Percentiles rank a stretch among this genome's conserved stretches.
phyloP scores from a whole-genome alignment of 352 stramenopile species.

The Phytophthora palmivora region DNA sequence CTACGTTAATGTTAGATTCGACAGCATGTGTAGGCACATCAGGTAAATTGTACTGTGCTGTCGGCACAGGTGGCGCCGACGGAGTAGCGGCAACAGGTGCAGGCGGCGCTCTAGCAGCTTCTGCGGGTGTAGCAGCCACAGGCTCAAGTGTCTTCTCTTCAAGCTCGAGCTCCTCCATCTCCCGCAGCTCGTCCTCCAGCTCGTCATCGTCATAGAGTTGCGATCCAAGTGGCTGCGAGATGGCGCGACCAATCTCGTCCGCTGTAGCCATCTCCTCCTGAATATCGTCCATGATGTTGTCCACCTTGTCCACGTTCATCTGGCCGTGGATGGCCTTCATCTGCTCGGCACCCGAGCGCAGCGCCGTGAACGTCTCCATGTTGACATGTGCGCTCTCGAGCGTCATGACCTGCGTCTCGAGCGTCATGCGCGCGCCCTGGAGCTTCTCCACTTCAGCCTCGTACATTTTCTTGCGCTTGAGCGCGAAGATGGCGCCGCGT shows the following conservation, averaged over 20 bases:
- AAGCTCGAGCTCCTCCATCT: conserved; percentile 93
- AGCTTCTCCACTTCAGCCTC: conserved; percentile 98
- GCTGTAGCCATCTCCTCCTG: conserved; percentile 97
- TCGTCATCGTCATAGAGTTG: conserved; percentile 95
- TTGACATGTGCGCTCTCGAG: conserved; percentile 94
- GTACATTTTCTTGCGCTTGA: conserved; percentile 99
- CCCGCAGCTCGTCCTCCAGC: conserved; percentile 93
- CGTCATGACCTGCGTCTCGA: conserved; percentile 94
- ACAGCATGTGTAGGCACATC: conserved; percentile 80
- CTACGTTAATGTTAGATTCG: conserved; percentile 81
- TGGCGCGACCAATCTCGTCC: conserved; percentile 94
- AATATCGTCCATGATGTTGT: conserved; percentile 99
- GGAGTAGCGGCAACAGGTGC: conserved; percentile 33
- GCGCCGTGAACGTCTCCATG: conserved; percentile 96
- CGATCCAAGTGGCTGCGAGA: conserved; percentile 94
- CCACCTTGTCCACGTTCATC: conserved; percentile 97
- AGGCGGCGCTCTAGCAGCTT: conserved; percentile 30
- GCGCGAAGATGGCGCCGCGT: conserved; percentile 96
- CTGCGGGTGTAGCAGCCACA: conserved; percentile 33
- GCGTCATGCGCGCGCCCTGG: conserved; percentile 95
- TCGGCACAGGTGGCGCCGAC: conserved; percentile 29
- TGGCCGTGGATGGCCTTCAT: conserved; percentile 97
- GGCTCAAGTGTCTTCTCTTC: conserved; percentile 87
- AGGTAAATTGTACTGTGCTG: conserved; percentile 71
- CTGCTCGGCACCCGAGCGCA: conserved; percentile 92